Evolutionary conservation across 768 basidiomycete species (phyloP).

Genomic region (Nevesoporus exiguus): DNA sequence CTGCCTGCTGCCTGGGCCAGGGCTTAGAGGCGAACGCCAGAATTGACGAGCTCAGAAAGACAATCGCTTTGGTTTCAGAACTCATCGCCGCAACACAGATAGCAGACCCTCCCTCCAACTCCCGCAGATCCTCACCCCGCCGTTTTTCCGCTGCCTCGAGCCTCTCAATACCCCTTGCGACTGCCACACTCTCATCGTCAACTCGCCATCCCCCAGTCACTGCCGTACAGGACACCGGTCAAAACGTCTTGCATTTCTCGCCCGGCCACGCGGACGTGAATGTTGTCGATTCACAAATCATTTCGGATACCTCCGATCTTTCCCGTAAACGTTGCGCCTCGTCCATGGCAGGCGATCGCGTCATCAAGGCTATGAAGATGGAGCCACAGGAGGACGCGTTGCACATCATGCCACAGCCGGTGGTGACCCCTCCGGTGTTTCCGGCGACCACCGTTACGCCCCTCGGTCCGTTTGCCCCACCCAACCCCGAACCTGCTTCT

Average conservation of each 20-base stretch:
- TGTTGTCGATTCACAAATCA: slow-evolving; percentile 22
- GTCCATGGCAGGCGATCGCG: slow-evolving; percentile 43
- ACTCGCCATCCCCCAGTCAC: slow-evolving; percentile 19
- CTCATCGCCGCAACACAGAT: slow-evolving; percentile 47
- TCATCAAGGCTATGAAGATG: slow-evolving; percentile 46
- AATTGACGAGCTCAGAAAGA: slow-evolving; percentile 54
- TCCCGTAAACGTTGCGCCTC: slow-evolving; percentile 53
- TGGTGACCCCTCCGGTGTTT: slow-evolving; percentile 23
- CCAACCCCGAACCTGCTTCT: slow-evolving; percentile 28
- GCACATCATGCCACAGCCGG: slow-evolving; percentile 22
- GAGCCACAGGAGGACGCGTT: slow-evolving; percentile 44
- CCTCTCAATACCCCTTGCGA: slow-evolving; percentile 36
- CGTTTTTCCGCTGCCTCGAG: slow-evolving; percentile 17
- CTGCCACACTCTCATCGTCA: slow-evolving; percentile 32
- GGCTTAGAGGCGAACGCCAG: slow-evolving; percentile 46
- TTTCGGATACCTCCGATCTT: slow-evolving; percentile 36
- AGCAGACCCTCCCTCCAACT: slow-evolving; percentile 31
- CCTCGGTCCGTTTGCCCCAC: slow-evolving; percentile 26
- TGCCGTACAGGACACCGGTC: slow-evolving; percentile 25
- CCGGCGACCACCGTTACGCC: slow-evolving; percentile 23
- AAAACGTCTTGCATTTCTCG: slow-evolving; percentile 20
- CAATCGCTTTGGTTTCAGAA: slow-evolving; percentile 50
- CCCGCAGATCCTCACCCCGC: slow-evolving; percentile 31
- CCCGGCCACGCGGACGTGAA: slow-evolving; percentile 11
- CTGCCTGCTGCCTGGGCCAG: slow-evolving; percentile 46